phyloP scores from a whole-genome alignment of 2,329 filamentous ascomycete species.

The Fusarium sp. region DNA sequence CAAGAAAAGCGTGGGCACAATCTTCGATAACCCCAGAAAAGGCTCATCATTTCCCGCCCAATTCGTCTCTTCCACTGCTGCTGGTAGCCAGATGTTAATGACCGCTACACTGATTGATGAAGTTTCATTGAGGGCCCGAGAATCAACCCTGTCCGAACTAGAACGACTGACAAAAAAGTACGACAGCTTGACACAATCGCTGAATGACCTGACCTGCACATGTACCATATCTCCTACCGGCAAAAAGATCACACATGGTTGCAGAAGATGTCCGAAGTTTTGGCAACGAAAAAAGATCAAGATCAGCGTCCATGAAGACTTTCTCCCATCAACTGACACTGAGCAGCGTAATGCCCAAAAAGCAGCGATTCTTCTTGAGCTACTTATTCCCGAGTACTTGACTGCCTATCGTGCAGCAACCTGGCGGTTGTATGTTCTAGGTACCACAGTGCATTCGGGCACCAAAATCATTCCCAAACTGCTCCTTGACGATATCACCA shows the following conservation, averaged over 20 bases:
- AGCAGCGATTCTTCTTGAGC: constrained; percentile 64
- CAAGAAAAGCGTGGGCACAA: constrained; percentile 52
- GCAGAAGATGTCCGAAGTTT: constrained; percentile 34
- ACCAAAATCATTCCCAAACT: background rate
- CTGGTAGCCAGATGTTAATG: background rate
- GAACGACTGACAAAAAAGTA: constrained; percentile 16
- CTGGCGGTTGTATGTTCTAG: constrained; percentile 31
- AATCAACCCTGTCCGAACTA: constrained; percentile 13
- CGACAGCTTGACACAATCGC: constrained; percentile 28
- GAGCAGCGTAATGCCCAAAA: background rate
- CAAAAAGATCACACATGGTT: background rate
- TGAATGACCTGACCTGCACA: constrained; percentile 18
- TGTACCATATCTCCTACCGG: constrained; percentile 31
- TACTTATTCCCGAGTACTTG: constrained; percentile 64
- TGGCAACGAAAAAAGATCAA: constrained; percentile 30
- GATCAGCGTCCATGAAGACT: constrained; percentile 44
- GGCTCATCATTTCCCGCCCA: background rate
- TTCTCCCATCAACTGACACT: constrained; percentile 40
- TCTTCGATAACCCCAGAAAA: constrained; percentile 62
- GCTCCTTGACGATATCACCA: background rate
- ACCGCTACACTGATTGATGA: constrained; percentile 7
- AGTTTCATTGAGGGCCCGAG: background rate
- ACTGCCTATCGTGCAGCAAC: constrained; percentile 49
- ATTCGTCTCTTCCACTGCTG: constrained; percentile 5
- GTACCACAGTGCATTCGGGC: background rate